Evolutionary conservation across 2,329 filamentous ascomycete species (phyloP).

Genomic region (Calcarisporium arbuscula): DNA sequence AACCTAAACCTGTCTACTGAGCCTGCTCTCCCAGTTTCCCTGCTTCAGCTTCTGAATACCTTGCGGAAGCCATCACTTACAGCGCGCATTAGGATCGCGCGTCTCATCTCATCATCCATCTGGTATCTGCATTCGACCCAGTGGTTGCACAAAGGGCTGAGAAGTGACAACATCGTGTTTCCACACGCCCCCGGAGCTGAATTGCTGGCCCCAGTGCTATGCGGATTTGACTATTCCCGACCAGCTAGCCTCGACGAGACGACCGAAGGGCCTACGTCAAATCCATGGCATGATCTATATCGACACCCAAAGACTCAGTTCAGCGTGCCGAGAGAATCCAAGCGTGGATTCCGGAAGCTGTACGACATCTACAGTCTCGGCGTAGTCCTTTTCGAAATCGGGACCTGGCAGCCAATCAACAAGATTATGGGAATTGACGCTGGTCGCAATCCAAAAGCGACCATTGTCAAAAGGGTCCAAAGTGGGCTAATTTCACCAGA

Average conservation of each 20-base stretch:
- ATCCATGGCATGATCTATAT: slow-evolving; percentile 42
- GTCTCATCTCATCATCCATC: slow-evolving; percentile 44
- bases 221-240: slow-evolving; percentile 49
- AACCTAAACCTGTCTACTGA: slow-evolving; percentile 26
- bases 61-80: slow-evolving; percentile 42
- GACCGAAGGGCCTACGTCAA: slow-evolving; percentile 40
- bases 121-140: slow-evolving; percentile 49
- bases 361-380: slow-evolving; percentile 49
- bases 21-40: slow-evolving; percentile 39
- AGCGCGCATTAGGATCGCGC: slow-evolving; percentile 43
- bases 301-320: slow-evolving; percentile 39
- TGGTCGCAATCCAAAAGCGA: too few relatives aligned
- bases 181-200: slow-evolving; percentile 32
- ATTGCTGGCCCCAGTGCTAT: slow-evolving; percentile 36
- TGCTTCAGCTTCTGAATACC: slow-evolving; percentile 37
- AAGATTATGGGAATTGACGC: too few relatives aligned
- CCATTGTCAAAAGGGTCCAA: too few relatives aligned
- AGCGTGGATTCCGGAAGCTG: slow-evolving; percentile 36
- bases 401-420: too few relatives aligned
- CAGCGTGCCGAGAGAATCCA: slow-evolving; percentile 28
- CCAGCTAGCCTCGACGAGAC: slow-evolving; percentile 43
- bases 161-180: slow-evolving; percentile 47
- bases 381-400: too few relatives aligned
- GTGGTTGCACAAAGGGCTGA: slow-evolving; percentile 54
- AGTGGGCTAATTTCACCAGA: too few relatives aligned